phyloP scores from a whole-genome alignment of 2,329 filamentous ascomycete species.

The Pseudogymnoascus sp. region DNA sequence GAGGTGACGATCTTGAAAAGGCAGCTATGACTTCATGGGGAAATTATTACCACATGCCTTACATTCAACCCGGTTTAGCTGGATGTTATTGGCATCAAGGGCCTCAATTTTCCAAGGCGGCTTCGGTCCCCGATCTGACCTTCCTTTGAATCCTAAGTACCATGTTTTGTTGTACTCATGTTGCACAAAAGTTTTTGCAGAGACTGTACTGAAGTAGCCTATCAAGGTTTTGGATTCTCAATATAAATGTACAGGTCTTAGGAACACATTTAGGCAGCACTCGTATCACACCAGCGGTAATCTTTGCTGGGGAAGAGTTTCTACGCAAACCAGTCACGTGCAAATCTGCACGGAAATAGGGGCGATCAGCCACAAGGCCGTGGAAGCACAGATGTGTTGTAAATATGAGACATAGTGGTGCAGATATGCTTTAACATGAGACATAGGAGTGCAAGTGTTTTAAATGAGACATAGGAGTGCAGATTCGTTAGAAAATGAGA shows the following conservation, averaged over 20 bases:
- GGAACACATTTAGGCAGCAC: not conserved
- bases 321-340: not conserved
- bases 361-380: not conserved
- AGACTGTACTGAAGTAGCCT: not conserved
- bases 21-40: not conserved
- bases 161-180: not conserved
- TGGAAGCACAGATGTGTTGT: not conserved
- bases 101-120: not conserved
- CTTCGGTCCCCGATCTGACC: not conserved
- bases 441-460: not conserved
- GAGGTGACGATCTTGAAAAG: no score
- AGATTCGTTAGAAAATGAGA: not conserved
- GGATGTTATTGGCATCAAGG: not conserved
- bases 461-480: not conserved
- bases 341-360: not conserved
- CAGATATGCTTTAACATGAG: not conserved
- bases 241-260: not conserved
- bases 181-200: not conserved
- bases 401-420: not conserved
- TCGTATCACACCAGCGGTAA: not conserved
- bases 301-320: not conserved
- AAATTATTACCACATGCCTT: not conserved
- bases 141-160: not conserved
- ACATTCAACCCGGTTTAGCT: not conserved
- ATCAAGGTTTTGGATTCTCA: not conserved